Percentiles rank a stretch among this genome's conserved stretches.
Conservation (phyloP, 176 grass and related monocot species). For the Bothriochloa decipiens region DNA sequence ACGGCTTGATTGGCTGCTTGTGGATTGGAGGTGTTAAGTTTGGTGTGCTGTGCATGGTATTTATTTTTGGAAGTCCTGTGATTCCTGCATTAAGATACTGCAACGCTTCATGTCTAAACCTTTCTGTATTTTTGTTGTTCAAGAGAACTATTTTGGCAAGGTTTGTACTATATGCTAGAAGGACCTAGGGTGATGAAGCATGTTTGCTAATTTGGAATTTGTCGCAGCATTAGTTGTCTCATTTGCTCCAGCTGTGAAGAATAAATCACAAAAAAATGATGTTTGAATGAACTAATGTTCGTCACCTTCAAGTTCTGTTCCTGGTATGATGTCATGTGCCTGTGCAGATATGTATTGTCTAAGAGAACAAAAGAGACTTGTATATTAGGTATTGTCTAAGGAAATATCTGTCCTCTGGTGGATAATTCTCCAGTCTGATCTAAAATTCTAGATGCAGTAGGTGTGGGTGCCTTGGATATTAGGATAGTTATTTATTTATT, state of each 20-base stretch:
- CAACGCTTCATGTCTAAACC: neutral
- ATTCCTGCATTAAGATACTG: neutral
- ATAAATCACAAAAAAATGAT: neutral
- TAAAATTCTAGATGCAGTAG: constrained; percentile 19
- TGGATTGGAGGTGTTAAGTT: constrained; percentile 20
- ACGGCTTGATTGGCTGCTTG: neutral
- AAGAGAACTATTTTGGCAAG: neutral
- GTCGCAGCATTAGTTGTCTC: constrained; percentile 20
- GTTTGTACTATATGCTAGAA: constrained; percentile 18
- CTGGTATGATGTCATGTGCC: neutral
- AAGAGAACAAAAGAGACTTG: too few species aligned
- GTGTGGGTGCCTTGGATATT: neutral
- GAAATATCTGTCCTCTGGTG: constrained; percentile 5
- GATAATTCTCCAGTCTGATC: neutral
- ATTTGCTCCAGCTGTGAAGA: neutral
- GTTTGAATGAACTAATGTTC: neutral
- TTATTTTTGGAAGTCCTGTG: neutral
- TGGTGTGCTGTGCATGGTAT: neutral
- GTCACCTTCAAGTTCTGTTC: neutral
- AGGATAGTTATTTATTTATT: too few species aligned
- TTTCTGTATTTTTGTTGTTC: neutral
- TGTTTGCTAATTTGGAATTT: neutral
- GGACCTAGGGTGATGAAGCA: neutral
- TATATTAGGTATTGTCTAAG: neutral
- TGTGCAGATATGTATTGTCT: too few species aligned